Base-by-base conservation (phyloP, 1,284 basidiomycete species). In the Cystobasidium sp. region DNA sequence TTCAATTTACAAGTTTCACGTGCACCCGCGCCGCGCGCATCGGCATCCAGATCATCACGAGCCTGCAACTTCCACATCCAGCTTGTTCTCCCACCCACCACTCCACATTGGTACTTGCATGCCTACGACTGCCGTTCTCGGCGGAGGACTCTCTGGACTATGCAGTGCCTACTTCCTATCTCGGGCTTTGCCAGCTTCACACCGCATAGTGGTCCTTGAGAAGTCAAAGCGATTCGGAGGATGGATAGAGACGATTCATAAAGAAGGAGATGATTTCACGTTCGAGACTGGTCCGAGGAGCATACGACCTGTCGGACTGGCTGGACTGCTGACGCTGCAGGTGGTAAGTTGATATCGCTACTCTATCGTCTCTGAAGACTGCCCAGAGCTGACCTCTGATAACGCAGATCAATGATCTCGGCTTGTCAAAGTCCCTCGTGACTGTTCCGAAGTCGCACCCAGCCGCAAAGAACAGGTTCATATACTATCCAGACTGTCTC, bases 261-360 rank as follows among this genome's bases (percentile, higher is more conserved):
- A 82, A 7, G 79, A 78, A 1, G 78, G 83, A 22, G 85, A 84
- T 1, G 80, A 82, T 58, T 85, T 91, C 12, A 79, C 91, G 5
- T 84, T 95, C 18, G 94, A 97, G 84, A 86, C 87, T 41, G 94
- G 94, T 0, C 93, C 94, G 44, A 84, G 94, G 51, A 93, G 91
- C 18, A 84, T 96, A 24, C 84, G 93, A 44, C 91, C 93, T 0
- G 88, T 88, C 75, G 88, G 90, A 1, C 86, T 87, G 74, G 84
- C 88, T 51, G 84, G 83, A 0, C 82, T 84, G 51, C 77, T 82
- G 0, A 80, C 81, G 3, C 84, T 95, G 75, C 90, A 94, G 80
- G 82, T 97, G 81, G 94, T 94, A 80, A 82, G 91, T 86, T 3
- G 1, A 39, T 53, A 24, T 16, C 73, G 6, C 7, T 51, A 37